Evolutionary conservation across 495 filamentous ascomycete genomes (phyloP).

Genomic region (Penicillium soppii): DNA sequence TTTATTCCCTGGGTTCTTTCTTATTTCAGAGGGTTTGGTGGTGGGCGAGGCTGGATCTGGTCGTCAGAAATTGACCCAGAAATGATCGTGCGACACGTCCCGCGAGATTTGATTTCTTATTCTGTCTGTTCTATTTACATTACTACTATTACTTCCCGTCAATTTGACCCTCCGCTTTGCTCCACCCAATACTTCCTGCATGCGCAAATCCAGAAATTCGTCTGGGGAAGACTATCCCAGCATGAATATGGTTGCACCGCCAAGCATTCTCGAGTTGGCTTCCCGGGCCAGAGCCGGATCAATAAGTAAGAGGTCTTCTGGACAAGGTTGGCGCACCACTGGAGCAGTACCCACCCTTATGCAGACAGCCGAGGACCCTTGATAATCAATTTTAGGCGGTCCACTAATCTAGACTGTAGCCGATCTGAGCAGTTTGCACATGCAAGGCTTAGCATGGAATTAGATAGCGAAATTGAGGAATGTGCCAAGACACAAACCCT

Average conservation of each 20-base stretch:
- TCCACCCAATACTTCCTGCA: background rate
- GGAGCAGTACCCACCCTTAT: conserved; percentile 10
- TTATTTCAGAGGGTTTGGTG: conserved; percentile 32
- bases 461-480: background rate
- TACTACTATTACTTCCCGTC: conserved; percentile 11
- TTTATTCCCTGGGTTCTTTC: conserved; percentile 23
- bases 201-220: background rate
- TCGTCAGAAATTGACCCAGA: conserved; percentile 9
- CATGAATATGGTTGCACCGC: too few relatives aligned
- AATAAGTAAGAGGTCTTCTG: background rate
- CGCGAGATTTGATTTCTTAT: conserved; percentile 16
- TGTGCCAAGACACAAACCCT: background rate
- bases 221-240: too few relatives aligned
- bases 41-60: conserved; percentile 18
- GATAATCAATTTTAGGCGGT: background rate
- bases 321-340: conserved; percentile 5
- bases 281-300: background rate
- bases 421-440: too few relatives aligned
- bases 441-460: too few relatives aligned
- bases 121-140: conserved; percentile 9
- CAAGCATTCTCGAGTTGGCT: too few relatives aligned
- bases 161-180: conserved; percentile 14
- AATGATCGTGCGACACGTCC: conserved; percentile 4
- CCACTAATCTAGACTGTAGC: too few relatives aligned
- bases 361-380: conserved; percentile 7